These are phyloP conservation scores for Spergularia azorica DNA, from an alignment of 179 eudicot genomes.

Conservation along the genomic window DNA sequence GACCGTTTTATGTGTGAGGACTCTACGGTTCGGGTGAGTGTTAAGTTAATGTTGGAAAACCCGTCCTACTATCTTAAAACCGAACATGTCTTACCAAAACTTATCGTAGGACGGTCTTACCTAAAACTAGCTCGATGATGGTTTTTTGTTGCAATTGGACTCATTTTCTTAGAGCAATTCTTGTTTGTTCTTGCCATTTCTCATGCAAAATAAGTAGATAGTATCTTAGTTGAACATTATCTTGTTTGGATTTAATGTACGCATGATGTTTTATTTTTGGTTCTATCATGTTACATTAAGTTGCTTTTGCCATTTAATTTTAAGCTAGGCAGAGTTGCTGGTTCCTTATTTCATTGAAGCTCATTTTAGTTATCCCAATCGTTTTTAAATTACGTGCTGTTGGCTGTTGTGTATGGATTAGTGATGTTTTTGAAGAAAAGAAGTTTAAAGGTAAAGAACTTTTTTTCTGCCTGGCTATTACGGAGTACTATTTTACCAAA, in stretches of 20 bases:
- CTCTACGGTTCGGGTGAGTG: no score
- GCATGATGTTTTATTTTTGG: background rate
- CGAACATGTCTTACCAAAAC: no score
- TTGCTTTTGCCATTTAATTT: background rate
- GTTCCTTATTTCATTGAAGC: slow-evolving; percentile 12
- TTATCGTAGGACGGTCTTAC: no score
- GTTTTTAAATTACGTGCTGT: slow-evolving; percentile 59
- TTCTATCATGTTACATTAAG: background rate
- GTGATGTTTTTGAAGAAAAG: slow-evolving; percentile 43
- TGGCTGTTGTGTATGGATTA: slow-evolving; percentile 65
- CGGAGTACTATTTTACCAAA: background rate
- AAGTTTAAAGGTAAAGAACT: slow-evolving; percentile 51
- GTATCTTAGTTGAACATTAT: background rate
- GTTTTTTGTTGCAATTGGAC: no score
- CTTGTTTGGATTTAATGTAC: background rate
- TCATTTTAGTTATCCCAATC: slow-evolving; percentile 50
- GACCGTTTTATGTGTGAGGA: no score
- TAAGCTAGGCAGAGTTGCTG: background rate
- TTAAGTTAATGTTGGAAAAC: no score
- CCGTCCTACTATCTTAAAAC: no score
- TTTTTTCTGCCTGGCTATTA: background rate
- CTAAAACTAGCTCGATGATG: no score
- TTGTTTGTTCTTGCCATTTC: no score
- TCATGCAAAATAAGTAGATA: background rate
- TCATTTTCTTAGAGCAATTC: no score